Evolutionary conservation across 352 stramenopile species (phyloP).

Genomic region (Peronospora tabacina): DNA sequence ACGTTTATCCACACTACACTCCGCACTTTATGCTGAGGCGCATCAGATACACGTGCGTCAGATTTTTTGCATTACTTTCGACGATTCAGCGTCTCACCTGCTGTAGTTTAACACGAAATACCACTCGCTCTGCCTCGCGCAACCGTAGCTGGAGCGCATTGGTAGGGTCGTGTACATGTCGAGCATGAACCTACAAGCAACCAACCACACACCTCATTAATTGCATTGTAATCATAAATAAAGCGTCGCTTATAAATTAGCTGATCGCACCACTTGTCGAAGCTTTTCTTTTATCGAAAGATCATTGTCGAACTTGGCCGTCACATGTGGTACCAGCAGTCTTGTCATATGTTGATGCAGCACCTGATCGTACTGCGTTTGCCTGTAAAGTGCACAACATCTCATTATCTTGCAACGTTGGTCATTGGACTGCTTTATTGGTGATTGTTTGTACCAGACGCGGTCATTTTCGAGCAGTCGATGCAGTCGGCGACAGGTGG

Average conservation of each 20-base stretch:
- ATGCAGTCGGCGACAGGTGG: constrained; percentile 34
- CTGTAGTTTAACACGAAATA: constrained; percentile 26
- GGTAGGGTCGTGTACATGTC: constrained; percentile 39
- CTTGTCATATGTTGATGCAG: constrained; percentile 27
- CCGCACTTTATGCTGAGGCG: constrained; percentile 30
- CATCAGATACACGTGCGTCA: not conserved
- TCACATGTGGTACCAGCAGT: constrained; percentile 27
- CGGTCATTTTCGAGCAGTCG: constrained; percentile 33
- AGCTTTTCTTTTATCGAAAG: constrained; percentile 28
- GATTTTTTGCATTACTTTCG: not conserved
- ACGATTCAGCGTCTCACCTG: constrained; percentile 17
- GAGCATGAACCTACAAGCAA: constrained; percentile 30
- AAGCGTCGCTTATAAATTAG: not conserved
- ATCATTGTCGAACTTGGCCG: constrained; percentile 10
- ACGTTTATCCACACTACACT: constrained; percentile 33
- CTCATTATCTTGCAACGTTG: not conserved
- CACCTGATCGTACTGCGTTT: constrained; percentile 26
- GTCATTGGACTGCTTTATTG: not conserved
- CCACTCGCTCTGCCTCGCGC: constrained; percentile 35
- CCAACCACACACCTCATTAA: constrained; percentile 1
- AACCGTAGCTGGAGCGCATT: constrained; percentile 40
- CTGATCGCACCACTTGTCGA: constrained; percentile 31
- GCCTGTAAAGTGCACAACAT: constrained; percentile 19
- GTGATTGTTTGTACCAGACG: constrained; percentile 27
- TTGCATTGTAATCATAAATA: not conserved